These are phyloP conservation scores for Mycena rosella DNA, from an alignment of 768 basidiomycete species.

Conservation along the genomic window DNA sequence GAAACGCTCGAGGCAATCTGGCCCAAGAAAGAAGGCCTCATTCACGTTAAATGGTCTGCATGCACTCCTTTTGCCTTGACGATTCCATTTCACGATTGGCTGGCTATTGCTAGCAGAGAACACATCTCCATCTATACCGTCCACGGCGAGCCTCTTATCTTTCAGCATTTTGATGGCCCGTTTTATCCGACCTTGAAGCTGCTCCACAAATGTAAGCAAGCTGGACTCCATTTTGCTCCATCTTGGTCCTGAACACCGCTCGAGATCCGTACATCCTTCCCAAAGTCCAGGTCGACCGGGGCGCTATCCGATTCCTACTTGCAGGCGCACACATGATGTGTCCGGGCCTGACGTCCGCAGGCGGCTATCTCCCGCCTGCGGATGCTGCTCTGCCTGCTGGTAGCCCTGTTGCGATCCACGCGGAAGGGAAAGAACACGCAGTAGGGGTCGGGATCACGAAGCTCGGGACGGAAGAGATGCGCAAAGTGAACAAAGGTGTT, in stretches of 20 bases:
- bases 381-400: conserved; percentile 75
- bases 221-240: conserved; percentile 40
- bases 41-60: conserved; percentile 93
- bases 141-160: conserved; percentile 88
- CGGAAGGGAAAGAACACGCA: conserved; percentile 96
- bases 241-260: conserved; percentile 24
- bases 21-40: conserved; percentile 98
- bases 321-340: conserved; percentile 97
- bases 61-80: not conserved
- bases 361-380: conserved; percentile 86
- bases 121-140: conserved; percentile 95
- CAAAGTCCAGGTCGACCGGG: conserved; percentile 91
- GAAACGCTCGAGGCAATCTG: conserved; percentile 92
- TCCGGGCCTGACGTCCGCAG: conserved; percentile 94
- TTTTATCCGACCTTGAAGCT: conserved; percentile 90
- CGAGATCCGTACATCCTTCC: conserved; percentile 94
- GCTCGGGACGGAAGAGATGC: conserved; percentile 90
- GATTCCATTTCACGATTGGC: conserved; percentile 39
- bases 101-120: conserved; percentile 79
- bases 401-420: conserved; percentile 89
- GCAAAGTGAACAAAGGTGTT: conserved; percentile 88
- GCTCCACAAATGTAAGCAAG: conserved; percentile 88
- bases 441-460: conserved; percentile 89
- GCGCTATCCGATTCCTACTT: conserved; percentile 97
- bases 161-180: conserved; percentile 97